Conservation (phyloP, 1,284 basidiomycete genomes). For the Inonotus obliquus region DNA sequence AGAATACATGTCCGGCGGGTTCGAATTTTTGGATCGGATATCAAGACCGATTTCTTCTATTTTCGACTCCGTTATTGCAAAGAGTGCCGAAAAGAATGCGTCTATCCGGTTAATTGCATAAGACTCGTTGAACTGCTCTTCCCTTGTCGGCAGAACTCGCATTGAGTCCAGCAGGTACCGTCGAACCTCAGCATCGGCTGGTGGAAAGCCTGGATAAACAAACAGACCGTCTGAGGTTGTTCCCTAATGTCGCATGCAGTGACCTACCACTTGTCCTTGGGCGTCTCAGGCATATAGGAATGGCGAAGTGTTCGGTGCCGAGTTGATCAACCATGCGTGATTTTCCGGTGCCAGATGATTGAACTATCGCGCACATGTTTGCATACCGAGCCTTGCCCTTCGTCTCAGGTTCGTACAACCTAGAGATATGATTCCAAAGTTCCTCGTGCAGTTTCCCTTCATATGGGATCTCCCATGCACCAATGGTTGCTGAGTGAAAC, state of each 20-base stretch:
- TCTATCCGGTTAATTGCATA: neutral
- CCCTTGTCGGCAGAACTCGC: neutral
- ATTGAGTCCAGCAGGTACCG: neutral
- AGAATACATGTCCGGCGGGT: neutral
- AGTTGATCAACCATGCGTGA: too few species aligned
- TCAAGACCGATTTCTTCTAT: neutral
- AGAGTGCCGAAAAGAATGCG: neutral
- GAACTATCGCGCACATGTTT: neutral
- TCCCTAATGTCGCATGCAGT: neutral
- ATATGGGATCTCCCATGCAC: too few species aligned
- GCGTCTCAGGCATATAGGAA: neutral
- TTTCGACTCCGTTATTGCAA: neutral
- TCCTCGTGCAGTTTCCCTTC: neutral
- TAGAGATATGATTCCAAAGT: neutral
- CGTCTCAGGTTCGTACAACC: neutral
- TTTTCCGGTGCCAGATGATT: neutral
- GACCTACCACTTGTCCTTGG: neutral
- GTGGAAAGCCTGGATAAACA: neutral
- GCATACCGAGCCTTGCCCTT: neutral
- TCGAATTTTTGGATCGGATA: neutral
- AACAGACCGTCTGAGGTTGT: neutral
- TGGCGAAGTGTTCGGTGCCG: neutral
- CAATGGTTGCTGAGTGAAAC: neutral
- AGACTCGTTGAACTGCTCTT: neutral
- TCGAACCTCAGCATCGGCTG: neutral